Evolutionary conservation across 2,329 filamentous ascomycete species (phyloP), one percentile per base, ranked within the genome.

Genomic region (Apiospora malaysiana): DNA sequence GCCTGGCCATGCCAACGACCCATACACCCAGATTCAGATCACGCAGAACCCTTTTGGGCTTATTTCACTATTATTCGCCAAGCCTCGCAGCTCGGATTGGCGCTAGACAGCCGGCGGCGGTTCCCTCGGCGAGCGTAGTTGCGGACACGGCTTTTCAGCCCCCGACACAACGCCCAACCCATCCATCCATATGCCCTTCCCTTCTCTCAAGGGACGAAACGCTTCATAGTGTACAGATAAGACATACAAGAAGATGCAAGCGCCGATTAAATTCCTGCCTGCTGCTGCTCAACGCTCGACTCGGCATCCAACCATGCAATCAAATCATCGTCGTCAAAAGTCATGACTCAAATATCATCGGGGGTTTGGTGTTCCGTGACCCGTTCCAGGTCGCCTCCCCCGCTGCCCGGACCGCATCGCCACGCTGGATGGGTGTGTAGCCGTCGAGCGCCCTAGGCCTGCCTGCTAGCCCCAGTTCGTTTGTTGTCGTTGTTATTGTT

Each of bases 401-500:
- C 51, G 51, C 21, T 37, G 51, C 37, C 25, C 25, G 32, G 14
- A 12, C 14, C 14, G 21, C 51, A 37, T 37, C 32, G 27, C 56
- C 56, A 40, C 56, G 21, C 40, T 9, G 21, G 10, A 8, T 40
- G 37, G 56, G 27, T 32, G 56, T 56, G 27, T 40, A n/a, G 18
- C 56, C 12, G 56, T 32, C 8, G 40, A 23, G n/a, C 32, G 4
- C n/a, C 9, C 56, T 63, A 63, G 56, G 32, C 56, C n/a, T 63
- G 56, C 32, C 56, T 63, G 56, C 56, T 40, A 37, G 56, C 27
- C 51, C 51, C 51, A 21, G 27, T 10, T 9, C 51, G 51, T 27
- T 66, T 45, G 63, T 45, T 67, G 67, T 25, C n/a, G 45, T n/a
- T 49, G 66, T 79, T 78, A 73, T 74, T 74, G 46, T 77, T 77